These are phyloP conservation scores for Tuber brumale DNA, from an alignment of 495 filamentous ascomycete genomes.

Conservation along the genomic window DNA sequence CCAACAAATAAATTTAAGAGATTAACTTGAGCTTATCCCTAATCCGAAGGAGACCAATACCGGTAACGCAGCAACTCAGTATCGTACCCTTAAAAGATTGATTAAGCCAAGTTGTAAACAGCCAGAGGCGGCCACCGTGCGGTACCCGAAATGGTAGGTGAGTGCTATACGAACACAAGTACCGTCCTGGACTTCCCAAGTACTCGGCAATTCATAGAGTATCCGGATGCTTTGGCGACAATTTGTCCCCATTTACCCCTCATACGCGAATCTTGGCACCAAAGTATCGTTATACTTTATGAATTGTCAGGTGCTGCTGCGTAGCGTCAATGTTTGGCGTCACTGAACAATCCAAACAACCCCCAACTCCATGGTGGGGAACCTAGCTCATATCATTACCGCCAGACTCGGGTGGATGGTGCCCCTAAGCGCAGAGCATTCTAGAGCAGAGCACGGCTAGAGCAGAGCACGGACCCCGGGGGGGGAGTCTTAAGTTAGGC, in stretches of 20 bases:
- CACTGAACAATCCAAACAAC: neutral
- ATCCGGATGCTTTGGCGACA: too few relatives aligned
- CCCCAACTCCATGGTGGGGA: neutral
- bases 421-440: neutral
- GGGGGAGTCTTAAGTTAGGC: neutral
- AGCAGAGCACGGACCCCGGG: neutral
- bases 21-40: neutral
- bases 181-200: too few relatives aligned
- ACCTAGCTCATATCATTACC: neutral
- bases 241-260: too few relatives aligned
- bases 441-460: neutral
- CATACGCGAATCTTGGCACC: too few relatives aligned
- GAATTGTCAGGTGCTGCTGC: neutral
- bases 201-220: too few relatives aligned
- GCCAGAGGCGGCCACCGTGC: neutral
- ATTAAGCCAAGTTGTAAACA: neutral
- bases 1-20: neutral
- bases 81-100: neutral
- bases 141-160: neutral
- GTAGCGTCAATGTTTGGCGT: neutral
- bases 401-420: neutral
- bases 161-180: neutral
- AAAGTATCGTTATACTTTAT: too few relatives aligned
- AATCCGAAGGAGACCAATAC: neutral
- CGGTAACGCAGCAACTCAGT: neutral